Base-by-base conservation (phyloP, 2,329 filamentous ascomycete species). In the Colletotrichum navitas region DNA sequence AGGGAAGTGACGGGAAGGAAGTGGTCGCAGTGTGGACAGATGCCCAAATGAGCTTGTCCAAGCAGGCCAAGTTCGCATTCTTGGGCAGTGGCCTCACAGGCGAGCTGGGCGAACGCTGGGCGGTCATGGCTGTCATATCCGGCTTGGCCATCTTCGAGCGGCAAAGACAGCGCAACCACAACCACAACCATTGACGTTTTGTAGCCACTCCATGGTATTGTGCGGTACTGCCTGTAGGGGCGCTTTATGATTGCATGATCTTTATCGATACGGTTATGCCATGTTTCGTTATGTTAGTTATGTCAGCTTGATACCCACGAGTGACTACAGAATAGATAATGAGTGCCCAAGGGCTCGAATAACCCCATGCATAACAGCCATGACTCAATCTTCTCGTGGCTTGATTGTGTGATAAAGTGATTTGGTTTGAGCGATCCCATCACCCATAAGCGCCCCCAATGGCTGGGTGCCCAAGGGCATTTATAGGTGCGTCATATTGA, bases 41-140 rank as follows among this genome's bases (percentile, higher is more conserved):
- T 75, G 76, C 79, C 49, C 52, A 66, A n/a, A 77, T 79, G 74
- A 80, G 78, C 73, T 70, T 79, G 47, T 78, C 77, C 21, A 82
- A 83, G 76, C 73, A 74, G n/a, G 73, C 80, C 41, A 78, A 78
- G 68, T 85, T 85, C 72, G 71, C 75, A 21, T 86, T 85, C 73
- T 67, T 82, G 7, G 83, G 83, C 8, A 80, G 77, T 0, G 84
- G 83, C 1, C 76, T 76, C 14, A 77, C 77, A 10, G 83, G 84
- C 0, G 73, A 77, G 24, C 76, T 85, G 16, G 84, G 84, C 16
- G 80, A 83, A 70, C 76, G 81, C 26, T 85, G 82, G 81, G 79
- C 80, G 1, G 74, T 84, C 21, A 84, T 84, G 82, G 81, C 83
- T 1, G 82, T 83, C 11, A 76, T 79, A 7, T 81, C 83, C 12